These are phyloP conservation scores for Leptographium flavum DNA, from an alignment of 2,329 filamentous ascomycete species.

Conservation along the genomic window DNA sequence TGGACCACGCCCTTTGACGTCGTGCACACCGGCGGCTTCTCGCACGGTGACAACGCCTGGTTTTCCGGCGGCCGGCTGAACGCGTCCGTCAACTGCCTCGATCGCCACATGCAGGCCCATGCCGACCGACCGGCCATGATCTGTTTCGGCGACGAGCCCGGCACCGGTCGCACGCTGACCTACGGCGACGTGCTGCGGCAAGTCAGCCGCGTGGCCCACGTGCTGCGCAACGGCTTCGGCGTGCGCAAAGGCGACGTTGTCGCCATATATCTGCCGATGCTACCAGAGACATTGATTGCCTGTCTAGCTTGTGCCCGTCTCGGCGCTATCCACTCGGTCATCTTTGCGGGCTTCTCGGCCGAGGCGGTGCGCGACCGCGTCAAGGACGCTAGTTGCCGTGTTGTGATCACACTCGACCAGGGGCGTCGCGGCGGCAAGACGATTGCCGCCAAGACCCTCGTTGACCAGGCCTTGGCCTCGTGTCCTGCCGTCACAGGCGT, in stretches of 20 bases:
- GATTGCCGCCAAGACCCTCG: constrained; percentile 97
- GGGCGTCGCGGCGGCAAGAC: constrained; percentile 95
- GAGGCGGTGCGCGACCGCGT: constrained; percentile 94
- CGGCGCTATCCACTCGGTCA: constrained; percentile 89
- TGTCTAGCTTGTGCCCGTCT: constrained; percentile 87
- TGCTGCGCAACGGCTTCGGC: constrained; percentile 87
- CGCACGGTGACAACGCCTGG: constrained; percentile 78
- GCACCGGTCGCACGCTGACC: constrained; percentile 75
- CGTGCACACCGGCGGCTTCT: constrained; percentile 62
- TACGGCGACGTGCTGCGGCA: constrained; percentile 88
- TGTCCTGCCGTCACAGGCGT: constrained; percentile 78
- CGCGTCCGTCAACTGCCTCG: constrained; percentile 93
- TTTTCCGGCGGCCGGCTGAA: constrained; percentile 90
- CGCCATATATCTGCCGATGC: constrained; percentile 96
- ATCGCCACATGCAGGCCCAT: constrained; percentile 90
- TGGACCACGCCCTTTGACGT: constrained; percentile 91
- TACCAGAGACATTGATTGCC: constrained; percentile 84
- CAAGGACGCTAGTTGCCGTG: constrained; percentile 75
- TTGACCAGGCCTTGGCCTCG: constrained; percentile 92
- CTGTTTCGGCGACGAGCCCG: constrained; percentile 90
- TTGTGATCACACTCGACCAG: constrained; percentile 95
- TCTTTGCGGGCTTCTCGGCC: constrained; percentile 94
- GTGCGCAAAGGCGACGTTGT: constrained; percentile 96
- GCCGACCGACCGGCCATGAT: constrained; percentile 91
- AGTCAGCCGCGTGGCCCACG: constrained; percentile 75